These are phyloP conservation scores for Neocatenulostroma microsporum DNA, from an alignment of 2,329 filamentous ascomycete species.

Conservation along the genomic window DNA sequence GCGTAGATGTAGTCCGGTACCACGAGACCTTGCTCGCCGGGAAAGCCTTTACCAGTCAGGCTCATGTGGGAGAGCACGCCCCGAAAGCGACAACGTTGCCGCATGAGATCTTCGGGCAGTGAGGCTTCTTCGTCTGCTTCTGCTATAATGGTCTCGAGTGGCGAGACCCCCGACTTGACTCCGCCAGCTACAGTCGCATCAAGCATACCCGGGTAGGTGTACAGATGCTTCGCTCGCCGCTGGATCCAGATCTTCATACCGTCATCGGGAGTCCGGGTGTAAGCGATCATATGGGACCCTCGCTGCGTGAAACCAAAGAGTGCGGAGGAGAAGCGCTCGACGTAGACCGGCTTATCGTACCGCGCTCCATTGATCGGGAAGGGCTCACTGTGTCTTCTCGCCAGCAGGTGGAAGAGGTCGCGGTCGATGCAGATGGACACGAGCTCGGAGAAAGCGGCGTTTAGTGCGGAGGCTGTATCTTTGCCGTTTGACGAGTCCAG, in stretches of 20 bases:
- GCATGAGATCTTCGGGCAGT: conserved; percentile 60
- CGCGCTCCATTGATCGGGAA: conserved; percentile 64
- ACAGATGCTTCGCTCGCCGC: conserved; percentile 64
- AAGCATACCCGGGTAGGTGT: conserved; percentile 80
- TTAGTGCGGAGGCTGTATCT: conserved; percentile 51
- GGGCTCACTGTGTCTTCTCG: conserved; percentile 67
- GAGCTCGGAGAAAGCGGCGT: conserved; percentile 55
- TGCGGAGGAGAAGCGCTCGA: conserved; percentile 65
- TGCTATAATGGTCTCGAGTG: conserved; percentile 73
- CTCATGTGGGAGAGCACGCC: conserved; percentile 80
- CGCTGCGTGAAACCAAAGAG: conserved; percentile 70
- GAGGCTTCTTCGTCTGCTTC: conserved; percentile 85
- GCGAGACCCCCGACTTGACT: conserved; percentile 69
- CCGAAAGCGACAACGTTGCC: conserved; percentile 2
- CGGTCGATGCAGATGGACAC: conserved; percentile 42
- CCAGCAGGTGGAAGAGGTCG: conserved; percentile 61
- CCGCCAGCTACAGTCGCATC: conserved; percentile 92
- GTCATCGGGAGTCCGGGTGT: conserved; percentile 42
- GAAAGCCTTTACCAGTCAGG: conserved; percentile 29
- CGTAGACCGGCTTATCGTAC: conserved; percentile 48
- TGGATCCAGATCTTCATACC: conserved; percentile 80
- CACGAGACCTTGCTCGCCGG: conserved; percentile 67
- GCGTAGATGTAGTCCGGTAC: conserved; percentile 82
- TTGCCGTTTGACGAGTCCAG: conserved; percentile 47
- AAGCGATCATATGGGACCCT: conserved; percentile 71